Evolutionary conservation across 2,329 filamentous ascomycete genomes (phyloP), one percentile per base, ranked within the genome.

Genomic region (Colletotrichum lindemuthianum): DNA sequence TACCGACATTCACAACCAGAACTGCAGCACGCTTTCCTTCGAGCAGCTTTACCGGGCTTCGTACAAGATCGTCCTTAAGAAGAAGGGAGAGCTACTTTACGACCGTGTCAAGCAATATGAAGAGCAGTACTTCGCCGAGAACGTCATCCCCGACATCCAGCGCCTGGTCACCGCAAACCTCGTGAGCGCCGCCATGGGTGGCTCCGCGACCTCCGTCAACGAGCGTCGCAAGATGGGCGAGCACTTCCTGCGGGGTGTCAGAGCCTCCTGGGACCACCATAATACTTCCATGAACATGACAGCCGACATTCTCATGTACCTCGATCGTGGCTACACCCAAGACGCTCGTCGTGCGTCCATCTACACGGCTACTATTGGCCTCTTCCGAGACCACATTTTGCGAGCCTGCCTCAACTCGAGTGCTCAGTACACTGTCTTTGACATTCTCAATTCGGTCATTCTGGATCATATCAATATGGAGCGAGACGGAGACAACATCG

Each of bases 251-350:
- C 87, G 87, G 59, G 90, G 88, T 0, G 77, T 98, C 12, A 90
- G 90, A 70, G 84, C 89, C 63, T 88, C 90, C 2, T 99, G 94
- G 93, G 88, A 93, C 66, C 91, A 96, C 67, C 94, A 99, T 74
- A 92, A 94, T 74, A 87, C 92, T 60, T 94, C 92, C 48, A 97
- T 97, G 92, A 93, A 93, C 73, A 98, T 98, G 95, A 90, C 93
- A 54, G 93, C 94, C 4, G 96, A 98, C 76, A 93, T 98, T 37
- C 84, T 98, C 55, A 97, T 98, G 93, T 97, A 97, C 74, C 92
- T 99, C 83, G 95, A 99, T 74, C 90, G 93, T 53, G 90, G 94
- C 34, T 93, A 92, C 72, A 90, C 88, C 53, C 83, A 88, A 40
- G 93, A 96, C 67, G 72, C 78, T 6, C 86, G 89, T 65, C 85